These are phyloP conservation scores for Penicillium paneum DNA, from an alignment of 2,329 filamentous ascomycete species.

Conservation along the genomic window DNA sequence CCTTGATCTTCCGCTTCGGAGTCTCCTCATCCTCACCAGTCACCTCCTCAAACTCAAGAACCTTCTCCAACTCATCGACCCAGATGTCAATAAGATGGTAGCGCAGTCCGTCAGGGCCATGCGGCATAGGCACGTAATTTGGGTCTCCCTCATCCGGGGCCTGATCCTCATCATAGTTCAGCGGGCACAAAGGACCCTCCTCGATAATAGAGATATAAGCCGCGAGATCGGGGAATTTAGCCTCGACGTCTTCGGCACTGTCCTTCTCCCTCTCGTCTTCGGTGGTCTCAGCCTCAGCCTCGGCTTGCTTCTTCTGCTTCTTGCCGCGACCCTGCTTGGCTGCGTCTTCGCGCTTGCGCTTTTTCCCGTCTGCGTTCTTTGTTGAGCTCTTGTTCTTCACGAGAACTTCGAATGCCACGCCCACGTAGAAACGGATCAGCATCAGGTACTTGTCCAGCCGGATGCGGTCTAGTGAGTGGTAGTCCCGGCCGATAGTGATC, in stretches of 20 bases:
- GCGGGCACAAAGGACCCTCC: conserved; percentile 39
- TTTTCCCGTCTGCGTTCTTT: conserved; percentile 22
- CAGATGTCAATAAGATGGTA: conserved; percentile 89
- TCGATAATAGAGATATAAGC: conserved; percentile 41
- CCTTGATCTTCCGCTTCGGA: conserved; percentile 33
- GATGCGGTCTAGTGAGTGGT: conserved; percentile 67
- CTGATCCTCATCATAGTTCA: conserved; percentile 40
- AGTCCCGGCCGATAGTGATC: conserved; percentile 67
- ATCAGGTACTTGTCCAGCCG: conserved; percentile 92
- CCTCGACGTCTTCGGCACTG: conserved; percentile 12
- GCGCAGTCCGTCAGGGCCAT: conserved; percentile 76
- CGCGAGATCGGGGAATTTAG: conserved; percentile 35
- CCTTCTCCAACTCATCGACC: conserved; percentile 81
- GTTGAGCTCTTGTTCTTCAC: conserved; percentile 26
- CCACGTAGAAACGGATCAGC: conserved; percentile 74
- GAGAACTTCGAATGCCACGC: conserved; percentile 59
- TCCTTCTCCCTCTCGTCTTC: conserved; percentile 21
- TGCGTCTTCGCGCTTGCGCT: conserved; percentile 33
- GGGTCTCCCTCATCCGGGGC: conserved; percentile 26
- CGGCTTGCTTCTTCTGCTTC: conserved; percentile 29
- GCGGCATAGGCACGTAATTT: conserved; percentile 41
- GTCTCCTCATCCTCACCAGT: conserved; percentile 26
- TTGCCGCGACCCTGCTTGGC: conserved; percentile 24
- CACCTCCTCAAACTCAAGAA: conserved; percentile 51
- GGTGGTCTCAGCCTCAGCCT: conserved; percentile 19